Evolutionary conservation across 2,329 filamentous ascomycete genomes (phyloP).

Genomic region (Scedosporium boydii): DNA sequence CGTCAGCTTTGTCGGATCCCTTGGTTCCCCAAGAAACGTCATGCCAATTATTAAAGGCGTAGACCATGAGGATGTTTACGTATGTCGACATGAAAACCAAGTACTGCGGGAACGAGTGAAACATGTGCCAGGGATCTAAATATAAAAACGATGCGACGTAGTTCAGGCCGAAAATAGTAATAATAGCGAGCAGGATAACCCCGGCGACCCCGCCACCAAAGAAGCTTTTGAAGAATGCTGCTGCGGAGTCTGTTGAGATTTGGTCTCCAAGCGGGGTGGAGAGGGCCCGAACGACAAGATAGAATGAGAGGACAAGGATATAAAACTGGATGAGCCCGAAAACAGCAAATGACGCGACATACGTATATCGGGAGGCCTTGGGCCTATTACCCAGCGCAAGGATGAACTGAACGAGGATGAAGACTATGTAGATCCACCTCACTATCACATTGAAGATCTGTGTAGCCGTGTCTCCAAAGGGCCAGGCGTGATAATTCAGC

Average conservation of each 20-base stretch:
- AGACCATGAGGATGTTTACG: constrained; percentile 99
- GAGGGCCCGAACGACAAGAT: constrained; percentile 79
- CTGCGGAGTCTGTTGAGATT: constrained; percentile 54
- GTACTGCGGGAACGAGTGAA: constrained; percentile 93
- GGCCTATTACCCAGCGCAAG: constrained; percentile 92
- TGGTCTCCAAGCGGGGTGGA: constrained; percentile 38
- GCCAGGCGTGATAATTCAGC: constrained; percentile 58
- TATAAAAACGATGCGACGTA: constrained; percentile 96
- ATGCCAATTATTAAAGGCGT: constrained; percentile 99
- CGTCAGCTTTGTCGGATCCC: constrained; percentile 91
- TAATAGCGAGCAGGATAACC: constrained; percentile 87
- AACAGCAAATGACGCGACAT: constrained; percentile 78
- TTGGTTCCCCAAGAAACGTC: constrained; percentile 99
- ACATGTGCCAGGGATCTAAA: constrained; percentile 99
- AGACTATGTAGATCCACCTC: constrained; percentile 85
- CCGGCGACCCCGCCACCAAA: constrained; percentile 70
- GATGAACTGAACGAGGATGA: constrained; percentile 91
- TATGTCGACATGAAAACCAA: constrained; percentile 90
- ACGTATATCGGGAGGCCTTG: constrained; percentile 89
- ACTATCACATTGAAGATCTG: constrained; percentile 86
- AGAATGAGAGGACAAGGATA: constrained; percentile 78
- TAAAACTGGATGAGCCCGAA: constrained; percentile 88
- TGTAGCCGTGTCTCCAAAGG: constrained; percentile 79
- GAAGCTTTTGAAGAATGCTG: constrained; percentile 69
- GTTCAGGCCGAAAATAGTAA: constrained; percentile 94